Evolutionary conservation across 2,329 filamentous ascomycete genomes (phyloP), one percentile per base, ranked within the genome.

Genomic region (Botrytis pseudocinerea): DNA sequence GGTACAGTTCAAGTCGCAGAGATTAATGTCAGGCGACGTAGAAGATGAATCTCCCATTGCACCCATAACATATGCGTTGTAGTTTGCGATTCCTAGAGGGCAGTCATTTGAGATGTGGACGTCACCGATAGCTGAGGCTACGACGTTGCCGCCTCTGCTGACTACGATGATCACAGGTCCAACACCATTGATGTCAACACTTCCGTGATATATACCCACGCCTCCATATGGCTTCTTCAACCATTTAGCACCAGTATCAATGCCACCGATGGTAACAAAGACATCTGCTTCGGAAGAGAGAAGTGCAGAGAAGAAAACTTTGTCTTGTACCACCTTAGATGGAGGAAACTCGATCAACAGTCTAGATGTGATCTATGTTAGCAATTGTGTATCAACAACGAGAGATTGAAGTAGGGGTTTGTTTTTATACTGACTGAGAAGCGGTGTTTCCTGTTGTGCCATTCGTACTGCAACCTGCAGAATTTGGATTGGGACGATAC

Each of bases 1-100:
- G 48, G 74, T 76, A 57, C 76, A 78, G 28, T 35, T 51, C 42
- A 46, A n/a, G 40, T n/a, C 20, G 38, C 48, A 54, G 12, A 59
- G 5, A 57, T 22, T 51, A 10, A 22, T 2, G 7, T 25, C 38
- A 16, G 65, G 65, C 14, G 40, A 40, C 7, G 48, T 48, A 20
- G 10, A 18, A 14, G 22, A 40, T 18, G 18, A 42, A 40, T 57
- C 35, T n/a, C 35, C 65, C 4, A 28, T 20, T n/a, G 22, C 35
- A 20, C 46, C 51, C 54, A 59, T 46, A 20, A 69, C 66, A 32
- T 32, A 60, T 32, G 66, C 38, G 35, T 69, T 69, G 38, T 42
- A 69, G n/a, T 69, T 69, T 60, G 57, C 16, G 3, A 69, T 6
- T 12, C 54, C 40, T 6, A 46, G 20, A 9, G 32, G 35, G n/a